These are phyloP conservation scores for Stramenopiles sp. DNA, from an alignment of 352 stramenopile species.

Conservation along the genomic window DNA sequence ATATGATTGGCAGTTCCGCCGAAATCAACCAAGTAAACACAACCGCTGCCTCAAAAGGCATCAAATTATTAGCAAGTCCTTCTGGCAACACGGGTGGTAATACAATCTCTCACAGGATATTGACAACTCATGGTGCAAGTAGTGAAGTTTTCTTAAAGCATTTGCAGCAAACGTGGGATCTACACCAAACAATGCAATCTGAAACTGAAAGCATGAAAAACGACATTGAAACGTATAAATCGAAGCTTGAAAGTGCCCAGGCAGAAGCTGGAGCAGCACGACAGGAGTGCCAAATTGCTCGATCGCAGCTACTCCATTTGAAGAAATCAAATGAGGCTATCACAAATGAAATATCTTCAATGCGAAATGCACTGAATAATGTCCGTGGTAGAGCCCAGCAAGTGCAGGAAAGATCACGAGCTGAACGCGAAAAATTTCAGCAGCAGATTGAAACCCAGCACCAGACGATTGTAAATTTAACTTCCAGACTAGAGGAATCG, in stretches of 20 bases:
- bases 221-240: not conserved
- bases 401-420: not conserved
- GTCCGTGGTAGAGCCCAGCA: not conserved
- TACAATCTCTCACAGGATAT: not conserved
- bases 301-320: not conserved
- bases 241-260: not conserved
- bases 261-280: not conserved
- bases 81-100: not conserved
- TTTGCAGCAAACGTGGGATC: slow-evolving; percentile 12
- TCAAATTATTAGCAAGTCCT: not conserved
- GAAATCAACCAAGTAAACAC: too few relatives aligned
- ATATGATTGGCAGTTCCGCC: too few relatives aligned
- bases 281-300: not conserved
- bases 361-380: slow-evolving; percentile 3
- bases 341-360: slow-evolving; percentile 3
- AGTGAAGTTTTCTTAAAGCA: slow-evolving; percentile 11
- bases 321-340: slow-evolving; percentile 12
- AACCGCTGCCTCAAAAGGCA: not conserved
- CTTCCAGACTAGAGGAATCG: not conserved
- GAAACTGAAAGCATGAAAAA: slow-evolving; percentile 12
- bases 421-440: slow-evolving; percentile 9
- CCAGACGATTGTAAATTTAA: not conserved
- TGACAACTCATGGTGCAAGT: slow-evolving; percentile 4
- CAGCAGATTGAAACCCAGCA: not conserved
- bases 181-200: slow-evolving; percentile 9